Evolutionary conservation across 1,284 basidiomycete species (phyloP).

Genomic region (Porogramme epimiltina): DNA sequence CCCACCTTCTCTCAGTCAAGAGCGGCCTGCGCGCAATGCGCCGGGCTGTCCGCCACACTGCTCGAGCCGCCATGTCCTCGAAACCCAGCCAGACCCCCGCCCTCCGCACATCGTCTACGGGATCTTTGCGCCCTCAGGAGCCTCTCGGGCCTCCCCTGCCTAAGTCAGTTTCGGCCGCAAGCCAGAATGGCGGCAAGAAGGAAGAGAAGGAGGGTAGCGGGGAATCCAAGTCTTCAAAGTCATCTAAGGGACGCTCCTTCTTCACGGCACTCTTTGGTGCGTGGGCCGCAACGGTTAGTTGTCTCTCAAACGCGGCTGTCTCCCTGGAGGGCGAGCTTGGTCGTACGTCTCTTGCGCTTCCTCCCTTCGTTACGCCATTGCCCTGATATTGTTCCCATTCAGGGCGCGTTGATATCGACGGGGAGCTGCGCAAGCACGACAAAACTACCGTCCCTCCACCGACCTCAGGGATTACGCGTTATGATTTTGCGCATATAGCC

Average conservation of each 20-base stretch:
- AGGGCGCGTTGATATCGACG: conserved; percentile 14
- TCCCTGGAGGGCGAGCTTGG: conserved; percentile 11
- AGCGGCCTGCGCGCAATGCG: not conserved
- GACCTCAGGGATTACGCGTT: conserved; percentile 23
- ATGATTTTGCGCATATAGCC: conserved; percentile 25
- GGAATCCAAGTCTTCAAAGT: not conserved
- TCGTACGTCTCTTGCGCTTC: not conserved
- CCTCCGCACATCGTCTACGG: not conserved
- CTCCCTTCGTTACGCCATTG: not conserved
- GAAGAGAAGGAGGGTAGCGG: not conserved
- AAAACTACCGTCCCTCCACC: conserved; percentile 7
- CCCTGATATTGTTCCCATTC: not conserved
- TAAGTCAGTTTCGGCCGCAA: not conserved
- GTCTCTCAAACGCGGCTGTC: conserved; percentile 9
- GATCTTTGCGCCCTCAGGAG: not conserved
- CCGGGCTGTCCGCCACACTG: not conserved
- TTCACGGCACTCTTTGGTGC: not conserved
- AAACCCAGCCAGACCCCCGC: not conserved
- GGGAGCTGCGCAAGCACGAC: conserved; percentile 15
- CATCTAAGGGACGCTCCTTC: not conserved
- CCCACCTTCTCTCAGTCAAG: not conserved
- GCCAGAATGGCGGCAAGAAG: not conserved
- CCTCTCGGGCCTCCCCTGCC: not conserved
- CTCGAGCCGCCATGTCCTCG: not conserved
- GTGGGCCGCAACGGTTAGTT: conserved; percentile 2